Conservation (phyloP, 306 rosid species). For the Sicyos baderoa region DNA sequence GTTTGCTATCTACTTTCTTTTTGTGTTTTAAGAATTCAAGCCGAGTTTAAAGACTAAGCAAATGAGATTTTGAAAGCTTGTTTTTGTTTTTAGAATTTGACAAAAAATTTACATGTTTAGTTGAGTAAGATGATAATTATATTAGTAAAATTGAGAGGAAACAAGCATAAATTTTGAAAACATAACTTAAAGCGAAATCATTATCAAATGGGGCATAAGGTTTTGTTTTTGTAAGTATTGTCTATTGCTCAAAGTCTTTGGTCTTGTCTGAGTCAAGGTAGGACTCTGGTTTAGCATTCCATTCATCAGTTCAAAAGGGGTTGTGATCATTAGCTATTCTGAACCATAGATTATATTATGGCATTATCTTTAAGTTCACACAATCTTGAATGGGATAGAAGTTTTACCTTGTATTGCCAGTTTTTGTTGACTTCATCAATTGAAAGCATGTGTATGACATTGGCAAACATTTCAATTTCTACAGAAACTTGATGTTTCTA, state of each 20-base stretch:
- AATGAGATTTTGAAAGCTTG: no score
- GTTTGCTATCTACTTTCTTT: no score
- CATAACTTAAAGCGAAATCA: background rate
- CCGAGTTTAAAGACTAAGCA: no score
- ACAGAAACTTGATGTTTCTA: constrained; percentile 83
- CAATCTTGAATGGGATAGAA: background rate
- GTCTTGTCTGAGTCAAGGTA: background rate
- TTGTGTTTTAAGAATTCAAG: background rate
- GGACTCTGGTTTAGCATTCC: background rate
- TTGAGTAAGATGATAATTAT: background rate
- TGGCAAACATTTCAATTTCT: constrained; percentile 18
- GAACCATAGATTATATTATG: background rate
- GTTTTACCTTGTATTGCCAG: background rate
- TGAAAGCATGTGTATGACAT: constrained; percentile 9
- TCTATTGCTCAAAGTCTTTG: background rate
- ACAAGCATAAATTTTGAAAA: background rate
- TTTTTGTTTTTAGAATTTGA: background rate
- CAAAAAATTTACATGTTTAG: background rate
- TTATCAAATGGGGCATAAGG: background rate
- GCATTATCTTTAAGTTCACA: background rate
- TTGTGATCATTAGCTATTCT: background rate
- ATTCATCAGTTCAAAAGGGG: background rate
- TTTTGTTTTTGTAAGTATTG: no score
- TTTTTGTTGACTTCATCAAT: constrained; percentile 14
- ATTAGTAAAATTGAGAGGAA: background rate